Conservation (phyloP, 1,139 yeast genomes). For the Suhomyces choctaworum region DNA sequence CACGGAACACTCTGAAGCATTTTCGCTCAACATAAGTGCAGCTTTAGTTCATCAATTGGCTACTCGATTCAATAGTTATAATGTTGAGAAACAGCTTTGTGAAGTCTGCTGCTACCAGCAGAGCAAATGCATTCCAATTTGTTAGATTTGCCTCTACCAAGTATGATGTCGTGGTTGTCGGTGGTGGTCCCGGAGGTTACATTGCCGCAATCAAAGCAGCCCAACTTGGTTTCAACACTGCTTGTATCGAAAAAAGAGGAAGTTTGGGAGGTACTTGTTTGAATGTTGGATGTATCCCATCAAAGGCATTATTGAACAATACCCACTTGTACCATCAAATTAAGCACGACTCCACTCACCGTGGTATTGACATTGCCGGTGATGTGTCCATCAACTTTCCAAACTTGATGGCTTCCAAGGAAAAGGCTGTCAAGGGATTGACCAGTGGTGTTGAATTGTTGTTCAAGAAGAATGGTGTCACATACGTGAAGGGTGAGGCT, state of each 20-base stretch:
- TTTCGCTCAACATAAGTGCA: conserved; percentile 12
- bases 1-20: conserved; percentile 15
- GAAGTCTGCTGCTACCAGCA: conserved; percentile 12
- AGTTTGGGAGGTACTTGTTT: conserved; percentile 96
- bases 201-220: conserved; percentile 99
- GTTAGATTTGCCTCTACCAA: conserved; percentile 46
- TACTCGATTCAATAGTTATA: conserved; percentile 4
- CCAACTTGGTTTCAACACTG: conserved; percentile 90
- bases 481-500: conserved; percentile 92
- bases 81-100: conserved; percentile 21
- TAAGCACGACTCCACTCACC: conserved; percentile 74
- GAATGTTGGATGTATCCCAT: conserved; percentile 98
- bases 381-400: conserved; percentile 73
- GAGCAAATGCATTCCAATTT: conserved; percentile 25
- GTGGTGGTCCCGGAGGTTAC: conserved; percentile 99
- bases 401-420: conserved; percentile 89
- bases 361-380: conserved; percentile 86
- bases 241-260: conserved; percentile 97
- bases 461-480: conserved; percentile 93
- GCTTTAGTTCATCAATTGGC: conserved; percentile 4
- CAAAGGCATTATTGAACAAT: conserved; percentile 92
- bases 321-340: conserved; percentile 91
- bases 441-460: conserved; percentile 94
- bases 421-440: conserved; percentile 81
- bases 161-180: conserved; percentile 92